Evolutionary conservation across 495 filamentous ascomycete species (phyloP).

Genomic region (Darksidea phi): DNA sequence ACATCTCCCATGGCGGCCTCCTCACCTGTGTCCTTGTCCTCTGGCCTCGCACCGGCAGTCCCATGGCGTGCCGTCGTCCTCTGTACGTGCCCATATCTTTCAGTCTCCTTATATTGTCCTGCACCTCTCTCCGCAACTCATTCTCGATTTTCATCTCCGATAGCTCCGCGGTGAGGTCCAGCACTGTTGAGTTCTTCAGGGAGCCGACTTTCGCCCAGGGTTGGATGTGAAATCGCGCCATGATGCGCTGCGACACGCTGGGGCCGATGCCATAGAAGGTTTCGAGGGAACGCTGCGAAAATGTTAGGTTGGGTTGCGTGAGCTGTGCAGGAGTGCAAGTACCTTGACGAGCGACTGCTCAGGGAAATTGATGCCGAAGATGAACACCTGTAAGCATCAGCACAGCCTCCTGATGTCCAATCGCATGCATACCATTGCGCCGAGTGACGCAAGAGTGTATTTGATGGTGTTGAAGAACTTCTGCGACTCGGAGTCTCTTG

Average conservation of each 20-base stretch:
- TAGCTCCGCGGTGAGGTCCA: constrained; percentile 76
- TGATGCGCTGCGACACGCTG: constrained; percentile 65
- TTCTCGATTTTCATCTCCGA: constrained; percentile 93
- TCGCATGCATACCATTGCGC: constrained; percentile 42
- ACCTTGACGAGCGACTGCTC: constrained; percentile 57
- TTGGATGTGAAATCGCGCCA: constrained; percentile 86
- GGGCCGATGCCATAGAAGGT: constrained; percentile 87
- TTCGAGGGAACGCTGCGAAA: constrained; percentile 73
- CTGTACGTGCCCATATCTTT: constrained; percentile 90
- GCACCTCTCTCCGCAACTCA: constrained; percentile 70
- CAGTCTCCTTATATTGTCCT: constrained; percentile 81
- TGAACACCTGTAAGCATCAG: constrained; percentile 63
- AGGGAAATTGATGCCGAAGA: constrained; percentile 80
- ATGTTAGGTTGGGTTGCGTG: constrained; percentile 12
- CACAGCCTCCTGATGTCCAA: not conserved
- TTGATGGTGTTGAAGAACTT: constrained; percentile 4
- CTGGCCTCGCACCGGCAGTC: constrained; percentile 84
- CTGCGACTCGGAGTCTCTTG: not conserved
- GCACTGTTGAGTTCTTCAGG: constrained; percentile 67
- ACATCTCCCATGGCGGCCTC: not conserved
- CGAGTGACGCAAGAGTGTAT: not conserved
- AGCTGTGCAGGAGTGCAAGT: not conserved
- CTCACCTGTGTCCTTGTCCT: constrained; percentile 75
- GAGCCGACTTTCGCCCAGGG: constrained; percentile 70
- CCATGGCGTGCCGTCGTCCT: constrained; percentile 86